Evolutionary conservation across 352 stramenopile genomes (phyloP).

Genomic region (Pythium diclinum): DNA sequence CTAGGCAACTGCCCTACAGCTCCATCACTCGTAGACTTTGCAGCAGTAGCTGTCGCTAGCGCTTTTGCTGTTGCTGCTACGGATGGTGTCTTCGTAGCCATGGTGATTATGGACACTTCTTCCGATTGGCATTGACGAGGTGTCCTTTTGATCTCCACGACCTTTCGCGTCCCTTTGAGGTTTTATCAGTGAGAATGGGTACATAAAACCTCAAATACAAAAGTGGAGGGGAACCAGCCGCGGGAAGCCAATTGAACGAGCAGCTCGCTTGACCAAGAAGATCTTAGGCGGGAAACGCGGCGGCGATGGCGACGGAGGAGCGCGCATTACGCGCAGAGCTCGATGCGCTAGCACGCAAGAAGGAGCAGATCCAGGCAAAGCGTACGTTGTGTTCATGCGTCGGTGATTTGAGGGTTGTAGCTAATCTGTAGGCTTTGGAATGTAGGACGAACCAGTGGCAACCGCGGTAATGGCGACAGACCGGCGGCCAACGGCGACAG

Average conservation of each 20-base stretch:
- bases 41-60: neutral
- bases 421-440: constrained; percentile 10
- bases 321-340: constrained; percentile 54
- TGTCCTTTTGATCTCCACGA: neutral
- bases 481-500: neutral
- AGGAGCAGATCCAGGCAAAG: constrained; percentile 38
- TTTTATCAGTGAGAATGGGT: constrained; percentile 1
- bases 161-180: constrained; percentile 20
- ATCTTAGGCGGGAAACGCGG: neutral
- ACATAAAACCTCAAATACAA: constrained; percentile 24
- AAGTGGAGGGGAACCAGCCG: constrained; percentile 20
- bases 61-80: constrained; percentile 6
- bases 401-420: neutral
- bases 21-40: constrained; percentile 21
- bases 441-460: constrained; percentile 8
- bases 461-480: neutral
- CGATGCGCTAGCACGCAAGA: constrained; percentile 42
- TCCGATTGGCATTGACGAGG: constrained; percentile 18
- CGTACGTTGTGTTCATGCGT: constrained; percentile 18
- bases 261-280: constrained; percentile 5
- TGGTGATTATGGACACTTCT: neutral
- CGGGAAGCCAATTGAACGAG: constrained; percentile 2
- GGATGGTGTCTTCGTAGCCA: constrained; percentile 4
- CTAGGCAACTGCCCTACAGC: neutral
- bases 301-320: constrained; percentile 39